phyloP scores from a whole-genome alignment of 2,329 filamentous ascomycete genomes.

The Aspergillus sp. region DNA sequence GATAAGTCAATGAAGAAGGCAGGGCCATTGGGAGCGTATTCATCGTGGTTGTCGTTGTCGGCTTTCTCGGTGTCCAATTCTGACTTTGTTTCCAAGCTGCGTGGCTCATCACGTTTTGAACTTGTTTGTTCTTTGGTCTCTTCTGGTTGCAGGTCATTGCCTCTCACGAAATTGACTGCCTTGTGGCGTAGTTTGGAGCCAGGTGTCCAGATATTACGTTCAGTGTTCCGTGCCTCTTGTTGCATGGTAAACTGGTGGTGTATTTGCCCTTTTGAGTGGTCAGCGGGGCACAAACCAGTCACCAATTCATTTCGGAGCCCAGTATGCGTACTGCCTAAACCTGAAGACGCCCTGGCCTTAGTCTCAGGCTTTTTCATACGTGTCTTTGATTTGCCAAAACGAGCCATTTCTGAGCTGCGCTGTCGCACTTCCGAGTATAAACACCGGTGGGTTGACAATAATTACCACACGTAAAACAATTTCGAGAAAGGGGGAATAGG shows the following conservation, averaged over 20 bases:
- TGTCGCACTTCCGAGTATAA: no score
- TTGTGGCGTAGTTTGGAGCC: conserved; percentile 48
- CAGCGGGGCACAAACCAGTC: conserved; percentile 1
- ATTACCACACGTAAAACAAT: no score
- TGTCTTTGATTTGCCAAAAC: conserved; percentile 10
- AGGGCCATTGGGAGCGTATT: background rate
- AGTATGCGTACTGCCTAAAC: background rate
- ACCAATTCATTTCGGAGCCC: background rate
- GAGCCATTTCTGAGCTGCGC: conserved; percentile 8
- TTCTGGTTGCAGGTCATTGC: conserved; percentile 41
- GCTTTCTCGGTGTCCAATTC: background rate
- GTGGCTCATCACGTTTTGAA: background rate
- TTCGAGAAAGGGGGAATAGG: no score
- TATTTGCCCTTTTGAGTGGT: conserved; percentile 8
- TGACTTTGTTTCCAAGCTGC: background rate
- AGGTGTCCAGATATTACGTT: conserved; percentile 40
- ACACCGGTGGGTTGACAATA: no score
- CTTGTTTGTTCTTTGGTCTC: conserved; percentile 11
- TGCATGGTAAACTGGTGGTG: conserved; percentile 39
- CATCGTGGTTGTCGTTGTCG: conserved; percentile 2
- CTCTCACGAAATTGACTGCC: conserved; percentile 53
- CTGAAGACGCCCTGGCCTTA: background rate
- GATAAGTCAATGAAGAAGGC: conserved; percentile 28
- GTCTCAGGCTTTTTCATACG: conserved; percentile 5
- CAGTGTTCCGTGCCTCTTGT: conserved; percentile 53